Conservation (phyloP, 2,329 filamentous ascomycete genomes). For the Fusarium citri region DNA sequence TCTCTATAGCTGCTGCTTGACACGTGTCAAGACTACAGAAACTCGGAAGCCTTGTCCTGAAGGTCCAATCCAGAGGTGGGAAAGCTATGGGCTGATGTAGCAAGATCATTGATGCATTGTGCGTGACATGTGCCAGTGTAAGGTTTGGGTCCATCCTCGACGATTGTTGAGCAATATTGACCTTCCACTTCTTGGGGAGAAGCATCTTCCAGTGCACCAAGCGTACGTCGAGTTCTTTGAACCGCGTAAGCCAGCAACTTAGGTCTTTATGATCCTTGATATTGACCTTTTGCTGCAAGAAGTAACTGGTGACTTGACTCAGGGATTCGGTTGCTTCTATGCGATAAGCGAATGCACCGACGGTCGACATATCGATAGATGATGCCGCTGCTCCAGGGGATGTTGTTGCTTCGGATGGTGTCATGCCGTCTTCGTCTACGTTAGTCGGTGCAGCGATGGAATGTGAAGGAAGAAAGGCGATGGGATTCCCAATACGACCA, state of each 20-base stretch:
- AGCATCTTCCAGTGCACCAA: constrained; percentile 56
- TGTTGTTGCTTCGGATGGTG: background rate
- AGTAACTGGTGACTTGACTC: constrained; percentile 58
- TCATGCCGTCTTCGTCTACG: background rate
- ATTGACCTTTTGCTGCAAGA: constrained; percentile 57
- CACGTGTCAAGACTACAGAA: constrained; percentile 61
- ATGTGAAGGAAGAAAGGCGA: constrained; percentile 52
- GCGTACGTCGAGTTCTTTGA: constrained; percentile 60
- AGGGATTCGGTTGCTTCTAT: constrained; percentile 60
- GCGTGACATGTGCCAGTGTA: constrained; percentile 60
- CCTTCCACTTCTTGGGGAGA: constrained; percentile 46
- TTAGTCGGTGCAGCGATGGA: constrained; percentile 34
- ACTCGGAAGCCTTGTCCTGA: constrained; percentile 52
- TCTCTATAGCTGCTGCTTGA: constrained; percentile 58
- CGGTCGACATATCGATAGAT: constrained; percentile 49
- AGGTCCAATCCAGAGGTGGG: constrained; percentile 48
- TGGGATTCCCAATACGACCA: constrained; percentile 53
- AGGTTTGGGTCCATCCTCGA: constrained; percentile 60
- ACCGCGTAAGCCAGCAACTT: constrained; percentile 56
- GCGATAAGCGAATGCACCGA: constrained; percentile 60
- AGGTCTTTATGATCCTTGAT: constrained; percentile 53
- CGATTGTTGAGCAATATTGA: constrained; percentile 42
- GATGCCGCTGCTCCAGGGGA: background rate
- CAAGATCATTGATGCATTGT: constrained; percentile 62
- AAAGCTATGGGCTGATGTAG: constrained; percentile 62